Evolutionary conservation across 1,284 basidiomycete genomes (phyloP).

Genomic region (Amylostereum chailletii): DNA sequence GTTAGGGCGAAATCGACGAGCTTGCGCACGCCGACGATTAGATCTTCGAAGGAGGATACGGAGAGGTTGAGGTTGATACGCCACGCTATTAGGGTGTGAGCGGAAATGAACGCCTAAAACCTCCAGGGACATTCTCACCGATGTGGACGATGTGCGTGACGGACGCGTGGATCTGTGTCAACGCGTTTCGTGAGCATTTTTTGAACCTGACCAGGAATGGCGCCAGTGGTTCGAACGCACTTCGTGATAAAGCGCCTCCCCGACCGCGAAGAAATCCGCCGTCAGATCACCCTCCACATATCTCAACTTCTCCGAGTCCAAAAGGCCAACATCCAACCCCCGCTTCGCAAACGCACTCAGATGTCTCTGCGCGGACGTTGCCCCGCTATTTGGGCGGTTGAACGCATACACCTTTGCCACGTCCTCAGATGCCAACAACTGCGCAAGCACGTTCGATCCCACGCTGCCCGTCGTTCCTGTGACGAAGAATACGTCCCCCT

Average conservation of each 20-base stretch:
- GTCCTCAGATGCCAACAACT: conserved; percentile 14
- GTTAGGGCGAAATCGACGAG: conserved; percentile 19
- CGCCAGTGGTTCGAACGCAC: conserved; percentile 9
- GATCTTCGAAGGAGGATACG: conserved; percentile 16
- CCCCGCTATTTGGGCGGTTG: conserved; percentile 17
- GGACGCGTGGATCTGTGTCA: conserved; percentile 13
- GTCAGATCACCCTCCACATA: conserved; percentile 20
- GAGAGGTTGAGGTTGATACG: conserved; percentile 25
- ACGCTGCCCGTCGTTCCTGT: conserved; percentile 29
- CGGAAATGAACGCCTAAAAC: neutral
- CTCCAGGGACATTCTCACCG: conserved; percentile 13
- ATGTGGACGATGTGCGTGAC: conserved; percentile 27
- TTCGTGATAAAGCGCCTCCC: conserved; percentile 15
- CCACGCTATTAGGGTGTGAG: conserved; percentile 19
- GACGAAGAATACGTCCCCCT: conserved; percentile 20
- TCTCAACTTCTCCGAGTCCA: conserved; percentile 18
- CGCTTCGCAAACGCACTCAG: conserved; percentile 16
- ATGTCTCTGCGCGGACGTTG: conserved; percentile 17
- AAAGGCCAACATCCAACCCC: conserved; percentile 15
- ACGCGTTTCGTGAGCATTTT: neutral
- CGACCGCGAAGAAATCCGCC: conserved; percentile 16
- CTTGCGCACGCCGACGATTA: conserved; percentile 12
- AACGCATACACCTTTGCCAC: conserved; percentile 24
- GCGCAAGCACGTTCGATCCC: conserved; percentile 21
- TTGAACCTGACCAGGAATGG: neutral